Conservation (phyloP, 257 asterid species). For the Lycium barbarum region DNA sequence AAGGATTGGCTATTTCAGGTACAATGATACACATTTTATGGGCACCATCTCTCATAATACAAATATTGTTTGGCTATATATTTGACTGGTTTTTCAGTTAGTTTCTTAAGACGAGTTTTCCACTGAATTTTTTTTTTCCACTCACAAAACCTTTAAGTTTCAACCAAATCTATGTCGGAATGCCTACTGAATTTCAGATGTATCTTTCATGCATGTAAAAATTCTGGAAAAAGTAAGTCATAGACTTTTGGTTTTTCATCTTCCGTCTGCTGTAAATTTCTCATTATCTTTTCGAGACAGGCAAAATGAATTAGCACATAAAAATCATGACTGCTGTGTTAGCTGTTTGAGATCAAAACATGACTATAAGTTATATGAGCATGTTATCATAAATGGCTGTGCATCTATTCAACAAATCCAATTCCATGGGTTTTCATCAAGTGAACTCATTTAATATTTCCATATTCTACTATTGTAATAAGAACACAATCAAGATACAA, state of each 20-base stretch:
- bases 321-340: not conserved
- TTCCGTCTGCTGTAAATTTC: not conserved
- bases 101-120: no score
- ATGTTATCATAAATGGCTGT: not conserved
- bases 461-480: not conserved
- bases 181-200: not conserved
- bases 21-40: no score
- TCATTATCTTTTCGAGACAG: not conserved
- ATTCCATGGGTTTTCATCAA: not conserved
- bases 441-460: not conserved
- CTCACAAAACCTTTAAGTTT: no score
- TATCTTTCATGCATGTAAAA: no score
- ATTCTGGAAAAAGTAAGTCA: not conserved
- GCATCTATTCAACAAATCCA: not conserved
- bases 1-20: constrained; percentile 65
- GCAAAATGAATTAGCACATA: not conserved
- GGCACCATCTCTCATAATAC: no score
- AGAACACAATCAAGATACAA: not conserved
- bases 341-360: not conserved
- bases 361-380: not conserved
- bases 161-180: no score
- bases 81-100: no score
- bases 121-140: no score
- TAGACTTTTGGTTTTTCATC: not conserved
- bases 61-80: no score